Percentiles rank a stretch among this genome's conserved stretches.
Conservation (phyloP, 495 filamentous ascomycete species). For the Tetracladium setigerum region DNA sequence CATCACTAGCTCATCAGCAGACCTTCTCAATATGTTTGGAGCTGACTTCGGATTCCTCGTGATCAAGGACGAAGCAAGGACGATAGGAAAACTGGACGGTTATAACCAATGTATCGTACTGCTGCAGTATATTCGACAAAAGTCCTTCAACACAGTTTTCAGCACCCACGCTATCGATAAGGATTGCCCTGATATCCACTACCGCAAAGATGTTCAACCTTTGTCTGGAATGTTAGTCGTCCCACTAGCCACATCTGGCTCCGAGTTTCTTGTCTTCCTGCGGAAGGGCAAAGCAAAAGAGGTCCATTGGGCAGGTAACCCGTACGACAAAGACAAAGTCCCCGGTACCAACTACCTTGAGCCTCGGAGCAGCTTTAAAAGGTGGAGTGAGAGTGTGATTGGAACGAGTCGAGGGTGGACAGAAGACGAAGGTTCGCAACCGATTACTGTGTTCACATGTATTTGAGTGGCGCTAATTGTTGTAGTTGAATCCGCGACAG, state of each 20-base stretch:
- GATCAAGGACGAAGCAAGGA: slow-evolving; percentile 69
- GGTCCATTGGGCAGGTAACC: slow-evolving; percentile 84
- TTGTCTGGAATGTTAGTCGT: slow-evolving; percentile 80
- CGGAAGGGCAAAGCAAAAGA: slow-evolving; percentile 67
- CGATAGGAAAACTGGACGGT: slow-evolving; percentile 67
- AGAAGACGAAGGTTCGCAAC: slow-evolving; percentile 42
- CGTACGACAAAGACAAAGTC: slow-evolving; percentile 66
- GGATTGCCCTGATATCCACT: slow-evolving; percentile 77
- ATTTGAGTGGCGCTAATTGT: neutral
- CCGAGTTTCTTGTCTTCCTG: slow-evolving; percentile 89
- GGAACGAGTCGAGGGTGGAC: slow-evolving; percentile 69
- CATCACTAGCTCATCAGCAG: slow-evolving; percentile 81
- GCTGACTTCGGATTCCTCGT: slow-evolving; percentile 15
- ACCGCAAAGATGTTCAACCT: slow-evolving; percentile 65
- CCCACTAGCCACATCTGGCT: slow-evolving; percentile 64
- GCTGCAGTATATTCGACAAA: slow-evolving; percentile 74
- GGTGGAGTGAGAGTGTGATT: slow-evolving; percentile 64
- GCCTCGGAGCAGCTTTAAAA: slow-evolving; percentile 66
- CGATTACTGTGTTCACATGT: neutral
- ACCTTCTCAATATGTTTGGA: slow-evolving; percentile 44
- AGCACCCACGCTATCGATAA: slow-evolving; percentile 64
- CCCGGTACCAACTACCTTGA: slow-evolving; percentile 62
- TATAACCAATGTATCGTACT: slow-evolving; percentile 78
- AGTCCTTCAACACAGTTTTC: slow-evolving; percentile 63
- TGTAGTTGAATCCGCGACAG: slow-evolving; percentile 7